A percentile compares a stretch with the other conserved stretches of the same genome.
These are phyloP conservation scores for Meira miltonrushii DNA, from an alignment of 1,284 basidiomycete genomes.

Conservation along the genomic window DNA sequence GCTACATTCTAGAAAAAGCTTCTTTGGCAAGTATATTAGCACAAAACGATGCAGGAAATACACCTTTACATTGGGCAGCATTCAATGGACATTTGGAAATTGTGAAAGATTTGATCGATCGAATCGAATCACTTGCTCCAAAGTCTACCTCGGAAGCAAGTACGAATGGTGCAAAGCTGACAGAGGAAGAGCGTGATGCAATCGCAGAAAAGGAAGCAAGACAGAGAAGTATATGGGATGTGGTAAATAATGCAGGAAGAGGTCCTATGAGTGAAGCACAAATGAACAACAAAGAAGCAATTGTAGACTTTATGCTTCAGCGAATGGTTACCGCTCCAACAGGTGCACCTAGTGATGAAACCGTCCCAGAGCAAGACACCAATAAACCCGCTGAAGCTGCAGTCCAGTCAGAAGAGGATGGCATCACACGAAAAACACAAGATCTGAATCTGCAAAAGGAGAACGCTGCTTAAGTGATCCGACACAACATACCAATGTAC, in stretches of 20 bases:
- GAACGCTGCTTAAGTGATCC: too few relatives aligned
- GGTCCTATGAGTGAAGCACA: constrained; percentile 52
- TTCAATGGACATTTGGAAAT: constrained; percentile 45
- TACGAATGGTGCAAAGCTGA: background rate
- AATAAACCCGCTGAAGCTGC: background rate
- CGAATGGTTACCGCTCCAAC: constrained; percentile 18
- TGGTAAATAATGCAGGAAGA: constrained; percentile 43
- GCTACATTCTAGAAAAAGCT: background rate
- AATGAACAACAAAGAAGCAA: constrained; percentile 42
- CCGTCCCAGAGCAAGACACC: background rate
- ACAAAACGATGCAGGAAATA: constrained; percentile 47
- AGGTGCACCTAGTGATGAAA: constrained; percentile 7
- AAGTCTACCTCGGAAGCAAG: constrained; percentile 11
- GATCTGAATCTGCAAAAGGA: background rate
- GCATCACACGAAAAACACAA: background rate
- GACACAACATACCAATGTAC: too few relatives aligned
- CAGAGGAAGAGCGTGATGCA: constrained; percentile 15
- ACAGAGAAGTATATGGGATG: constrained; percentile 45
- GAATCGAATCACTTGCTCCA: constrained; percentile 29
- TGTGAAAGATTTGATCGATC: constrained; percentile 31
- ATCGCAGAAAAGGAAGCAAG: constrained; percentile 12
- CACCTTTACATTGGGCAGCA: constrained; percentile 50
- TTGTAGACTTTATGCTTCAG: constrained; percentile 44
- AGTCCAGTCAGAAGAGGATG: background rate
- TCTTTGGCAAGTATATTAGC: constrained; percentile 24